Evolutionary conservation across 495 filamentous ascomycete genomes (phyloP), one percentile per base, ranked within the genome.

Genomic region (Xylaria cubensis): DNA sequence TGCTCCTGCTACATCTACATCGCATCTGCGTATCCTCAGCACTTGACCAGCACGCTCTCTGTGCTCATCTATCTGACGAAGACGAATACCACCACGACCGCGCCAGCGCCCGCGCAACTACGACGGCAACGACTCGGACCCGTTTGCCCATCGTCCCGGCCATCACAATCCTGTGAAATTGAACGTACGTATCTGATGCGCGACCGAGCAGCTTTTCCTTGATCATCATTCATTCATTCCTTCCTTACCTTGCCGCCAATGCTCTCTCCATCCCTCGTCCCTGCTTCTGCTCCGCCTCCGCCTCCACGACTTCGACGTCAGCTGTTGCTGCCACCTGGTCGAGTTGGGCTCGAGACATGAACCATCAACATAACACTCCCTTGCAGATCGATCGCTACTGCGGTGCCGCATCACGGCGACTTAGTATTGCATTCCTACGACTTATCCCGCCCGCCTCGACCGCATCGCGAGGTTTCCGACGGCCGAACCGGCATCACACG

Each of bases 401-500:
- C 26, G 29, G 62, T 72, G 53, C 70, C 34, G 34, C 63, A 29
- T 41, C 44, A 42, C 51, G 63, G 26, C 53, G 62, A 67, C 17
- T 59, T 46, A 50, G 15, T 9, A 19, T 59, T 39, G 5, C 59
- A 50, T 34, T 39, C 50, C 70, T 44, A 64, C 48, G 58, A 71
- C 13, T n/a, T 21, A 10, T 26, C 48, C 24, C 59, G 61, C 61
- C 39, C 39, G 13, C 41, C 36, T 67, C 46, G 53, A 64, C 70
- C 63, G 24, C 42, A 72, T 72, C 51, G 50, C 70, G 70, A 67
- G 70, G 63, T 59, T 66, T 56, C 70, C 70, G 70, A 72, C 70
- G 70, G 63, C 63, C 69, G 44, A 59, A 50, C 53, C 48, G 70
- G 63, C 70, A 71, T 70, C 55, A 71, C 63, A 65, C 63, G 62